A percentile compares a stretch with the other conserved stretches of the same genome.
These are phyloP conservation scores for Plasmodium adleri DNA, from an alignment of 169 alveolate species.

Conservation along the genomic window DNA sequence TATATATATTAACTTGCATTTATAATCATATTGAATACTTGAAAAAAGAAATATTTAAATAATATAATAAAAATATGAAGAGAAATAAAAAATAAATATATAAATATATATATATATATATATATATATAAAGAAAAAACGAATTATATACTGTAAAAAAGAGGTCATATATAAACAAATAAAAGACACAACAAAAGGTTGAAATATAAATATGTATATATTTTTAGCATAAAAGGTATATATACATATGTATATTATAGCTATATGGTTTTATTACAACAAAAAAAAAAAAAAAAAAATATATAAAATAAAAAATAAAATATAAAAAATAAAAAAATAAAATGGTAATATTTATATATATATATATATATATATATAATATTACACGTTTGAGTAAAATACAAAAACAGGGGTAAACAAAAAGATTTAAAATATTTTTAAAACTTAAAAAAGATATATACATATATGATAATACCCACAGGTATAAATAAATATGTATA, in stretches of 20 bases:
- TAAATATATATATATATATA: background rate
- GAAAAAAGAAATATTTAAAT: background rate
- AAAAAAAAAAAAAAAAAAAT: background rate
- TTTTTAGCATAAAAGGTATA: too few relatives aligned
- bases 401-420: slow-evolving; percentile 5
- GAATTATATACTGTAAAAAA: too few relatives aligned
- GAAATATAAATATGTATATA: too few relatives aligned
- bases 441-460: slow-evolving; percentile 1
- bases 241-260: too few relatives aligned
- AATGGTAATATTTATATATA: background rate
- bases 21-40: background rate
- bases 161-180: too few relatives aligned
- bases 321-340: slow-evolving; percentile 21
- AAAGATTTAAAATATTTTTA: background rate
- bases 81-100: slow-evolving; percentile 17
- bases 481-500: background rate
- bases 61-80: slow-evolving; percentile 1
- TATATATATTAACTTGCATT: slow-evolving; percentile 6
- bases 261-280: too few relatives aligned
- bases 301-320: background rate
- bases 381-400: background rate
- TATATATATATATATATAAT: background rate
- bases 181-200: too few relatives aligned
- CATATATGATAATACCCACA: background rate
- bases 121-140: background rate